Evolutionary conservation across 2,329 filamentous ascomycete species (phyloP), one percentile per base, ranked within the genome.

Genomic region (Aspergillus pseudoglaucus): DNA sequence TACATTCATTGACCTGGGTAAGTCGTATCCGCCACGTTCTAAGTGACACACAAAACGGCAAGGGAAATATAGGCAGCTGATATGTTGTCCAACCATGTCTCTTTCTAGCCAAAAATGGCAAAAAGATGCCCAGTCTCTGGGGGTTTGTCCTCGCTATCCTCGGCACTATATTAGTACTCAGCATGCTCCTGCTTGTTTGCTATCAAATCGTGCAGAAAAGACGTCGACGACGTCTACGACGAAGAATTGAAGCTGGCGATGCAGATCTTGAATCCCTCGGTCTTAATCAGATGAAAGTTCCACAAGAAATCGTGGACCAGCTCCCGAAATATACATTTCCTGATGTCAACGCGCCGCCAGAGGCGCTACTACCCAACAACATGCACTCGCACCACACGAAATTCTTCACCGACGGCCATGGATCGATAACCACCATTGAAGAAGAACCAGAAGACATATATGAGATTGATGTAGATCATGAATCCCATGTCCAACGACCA

Each of bases 231-330:
- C 75, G 75, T 1, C 72, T 97, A 9, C 81, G 82, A 44, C 78
- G 81, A 42, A 82, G 90, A 10, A 84, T 96, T 14, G 76, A 81
- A 49, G 77, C 75, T 6, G 90, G 91, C 45, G 87, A 95, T 57
- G 83, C 95, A 17, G 88, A 96, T 60, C 75, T 96, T 3, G 90
- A 96, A 67, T 83, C 82, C 2, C 77, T 95, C 56, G 90, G 90
- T 2, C 88, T 96, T 57, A 91, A 88, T 61, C 80, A 86, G 12
- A 70, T 95, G 20, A 88, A 81, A 2, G 87, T 96, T 0, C 89
- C 91, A 1, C 73, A 78, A 41, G 71, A 82, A 7, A 75, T 89
- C 35, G 76, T 97, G 20, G 78, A 87, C 42, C 78, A 78, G 17
- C 85, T 96, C 59, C 88, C 90, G 0, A 68, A 91, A 2, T 94